Evolutionary conservation across 306 rosid species (phyloP), one percentile per base, ranked within the genome.

Genomic region (Herpetospermum pedunculosum): DNA sequence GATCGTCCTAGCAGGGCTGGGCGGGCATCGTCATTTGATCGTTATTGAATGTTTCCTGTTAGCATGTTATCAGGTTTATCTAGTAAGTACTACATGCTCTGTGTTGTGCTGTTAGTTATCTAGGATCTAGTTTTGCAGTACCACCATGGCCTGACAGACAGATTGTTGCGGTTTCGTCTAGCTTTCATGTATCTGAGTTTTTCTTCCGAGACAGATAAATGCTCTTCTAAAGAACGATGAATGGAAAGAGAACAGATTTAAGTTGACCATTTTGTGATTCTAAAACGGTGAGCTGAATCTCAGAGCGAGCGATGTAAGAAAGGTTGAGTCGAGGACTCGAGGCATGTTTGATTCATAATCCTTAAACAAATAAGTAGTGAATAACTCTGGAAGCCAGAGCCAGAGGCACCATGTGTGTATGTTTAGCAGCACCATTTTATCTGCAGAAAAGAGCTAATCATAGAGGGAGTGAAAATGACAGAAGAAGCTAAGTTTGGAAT

Each of bases 1-100:
- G 84, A 77, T 23, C 84, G 84, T n/a, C 84, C 70, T 14, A 74
- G 77, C 34, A 53, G 77, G 35, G 76, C 50, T 35, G 84, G 74
- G 15, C 79, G 73, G 19, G 50, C 74, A 38, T 60, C 81, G 4
- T 78, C 81, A 5, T 81, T 67, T 28, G 74, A 78, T 30, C 81
- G 77, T 8, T 81, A 77, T 37, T 81, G 76, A 81, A 9, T 73
- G 76, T 54, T 9, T 44, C 11, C 8, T 8, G 25, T 43, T 43
- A 69, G 54, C 73, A 69, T 26, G 26, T 44, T 44, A 26, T 69
- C 40, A 15, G 73, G 14, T 69, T 69, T 26, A 69, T 69, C 73
- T 12, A 34, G 62, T 50, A 62, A 60, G 43, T 65, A 8, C 50
- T 23, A 11, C 50, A 40, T 40, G 72, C 34, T 40, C 52, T n/a